Evolutionary conservation across 805 yeast genomes (phyloP).

Genomic region (Wickerhamiella qilinensis): DNA sequence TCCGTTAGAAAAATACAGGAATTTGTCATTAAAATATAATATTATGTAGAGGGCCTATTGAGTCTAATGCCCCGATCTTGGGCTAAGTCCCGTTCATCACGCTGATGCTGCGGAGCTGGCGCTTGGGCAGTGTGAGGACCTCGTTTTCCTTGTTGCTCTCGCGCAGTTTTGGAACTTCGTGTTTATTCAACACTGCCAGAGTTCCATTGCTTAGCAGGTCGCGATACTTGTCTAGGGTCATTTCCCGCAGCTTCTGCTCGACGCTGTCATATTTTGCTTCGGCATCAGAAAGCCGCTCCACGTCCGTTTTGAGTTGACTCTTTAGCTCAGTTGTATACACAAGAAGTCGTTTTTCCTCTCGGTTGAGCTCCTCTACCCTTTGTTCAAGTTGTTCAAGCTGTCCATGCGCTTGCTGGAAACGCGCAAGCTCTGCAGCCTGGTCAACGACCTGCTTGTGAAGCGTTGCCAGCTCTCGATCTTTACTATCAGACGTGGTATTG

Average conservation of each 20-base stretch:
- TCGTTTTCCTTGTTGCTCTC: constrained; percentile 11
- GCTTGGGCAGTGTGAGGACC: constrained; percentile 12
- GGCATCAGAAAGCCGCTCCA: constrained; percentile 7
- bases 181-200: constrained; percentile 4
- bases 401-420: constrained; percentile 1
- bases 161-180: constrained; percentile 2
- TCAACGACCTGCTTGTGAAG: neutral
- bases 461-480: neutral
- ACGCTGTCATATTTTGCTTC: constrained; percentile 11
- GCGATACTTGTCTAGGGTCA: constrained; percentile 11
- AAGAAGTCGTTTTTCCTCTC: constrained; percentile 5
- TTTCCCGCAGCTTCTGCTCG: constrained; percentile 12
- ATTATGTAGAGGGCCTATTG: too few relatives aligned
- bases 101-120: constrained; percentile 16
- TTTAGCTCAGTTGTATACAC: constrained; percentile 7
- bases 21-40: too few relatives aligned
- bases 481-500: constrained; percentile 8
- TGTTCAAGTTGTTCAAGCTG: constrained; percentile 3
- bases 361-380: constrained; percentile 6
- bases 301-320: constrained; percentile 10
- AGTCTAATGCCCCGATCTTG: too few relatives aligned
- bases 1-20: too few relatives aligned
- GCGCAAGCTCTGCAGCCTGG: neutral
- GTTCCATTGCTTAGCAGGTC: constrained; percentile 13
- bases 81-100: too few relatives aligned